Evolutionary conservation across 208 protist genomes (phyloP), one percentile per base, ranked within the genome.

Genomic region (Wallacemonas rigidus): DNA sequence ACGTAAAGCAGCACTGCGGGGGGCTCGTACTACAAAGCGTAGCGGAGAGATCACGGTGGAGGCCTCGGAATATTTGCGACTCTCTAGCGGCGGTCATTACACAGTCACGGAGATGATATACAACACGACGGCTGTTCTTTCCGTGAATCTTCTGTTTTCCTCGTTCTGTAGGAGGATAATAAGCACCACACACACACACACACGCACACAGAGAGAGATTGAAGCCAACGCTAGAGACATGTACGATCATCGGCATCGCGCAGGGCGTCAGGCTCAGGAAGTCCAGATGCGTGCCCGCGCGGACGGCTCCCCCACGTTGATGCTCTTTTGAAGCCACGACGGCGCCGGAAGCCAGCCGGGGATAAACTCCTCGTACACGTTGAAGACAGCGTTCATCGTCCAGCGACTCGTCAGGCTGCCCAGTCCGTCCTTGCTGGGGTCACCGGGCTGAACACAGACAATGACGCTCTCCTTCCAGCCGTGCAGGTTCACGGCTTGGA

Each of bases 401-500:
- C 60, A 65, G 5, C 60, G 60, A 1, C 41, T 65, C 17, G 60
- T 65, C 17, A 69, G 53, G 62, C 79, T 51, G 14, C 75, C 67
- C 6, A 76, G 50, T 2, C 47, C 54, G 50, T 85, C 79, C 1
- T 69, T 74, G 26, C 11, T 45, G n/a, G 69, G 36, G 41, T 77
- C 50, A 41, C 82, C 80, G 0, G 77, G 67, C 63, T 81, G 78
- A n/a, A 81, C 77, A 62, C 82, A 86, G 12, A 85, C 75, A 5
- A 91, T 77, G 9, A 94, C 79, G 57, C 86, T 89, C 64, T 94
- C 89, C 39, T 87, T 90, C 86, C 86, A 94, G 2, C 89, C 89
- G 55, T 77, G 83, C 69, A 94, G 48, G 53, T 94, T 94, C 7
- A 94, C 84, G 40, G 81, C 80, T 43, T 90, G 85, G 41, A 94